Base-by-base conservation (phyloP, 2,329 filamentous ascomycete species). In the Pseudogymnoascus sp. region DNA sequence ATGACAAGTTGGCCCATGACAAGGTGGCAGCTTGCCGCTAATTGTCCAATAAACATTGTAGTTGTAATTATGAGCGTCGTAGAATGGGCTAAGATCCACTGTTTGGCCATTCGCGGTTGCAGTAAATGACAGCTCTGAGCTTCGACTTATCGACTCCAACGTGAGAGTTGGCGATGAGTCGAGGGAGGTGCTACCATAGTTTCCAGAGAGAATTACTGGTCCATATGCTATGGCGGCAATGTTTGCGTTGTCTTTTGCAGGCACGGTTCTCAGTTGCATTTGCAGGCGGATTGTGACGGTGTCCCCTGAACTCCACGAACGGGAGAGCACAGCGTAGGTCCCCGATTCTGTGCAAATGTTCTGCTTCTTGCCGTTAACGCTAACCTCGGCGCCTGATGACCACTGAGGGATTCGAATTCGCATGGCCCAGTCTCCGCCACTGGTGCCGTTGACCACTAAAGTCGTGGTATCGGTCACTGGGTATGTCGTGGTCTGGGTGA, bases 221-320 rank as follows among this genome's bases (percentile, higher is more conserved):
- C 81, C 81, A 61, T 76, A 82, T 0, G 79, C 78, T 10, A 82
- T 53, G 0, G 80, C 79, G 2, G 76, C 79, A 1, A 82, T 63
- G 3, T 60, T 70, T 3, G 69, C 53, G 33, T 82, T 73, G 61
- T 83, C 80, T 62, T 82, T 82, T n/a, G 81, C 78, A 0, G 75
- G 64, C 1, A 83, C 68, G 0, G 74, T 74, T 4, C 75, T 73
- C 0, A 82, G 68, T 12, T 68, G 70, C 78, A 82, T 81, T 0
- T 79, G 80, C 2, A 82, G 68, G n/a, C 70, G 73, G 4, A 83
- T 67, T 0, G 71, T 73, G 3, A 83, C 75, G 0, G 59, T 72
- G 63, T 83, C 81, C 1, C 77, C 78, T 0, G 75, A 72, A 0
- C 38, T 66, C 81, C 81, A 83, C 0, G 69, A 68, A 1, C 79